A percentile compares a stretch with the other conserved stretches of the same genome.
Evolutionary conservation across 257 asterid genomes (phyloP).

Genomic region (Solanum sejunctum): DNA sequence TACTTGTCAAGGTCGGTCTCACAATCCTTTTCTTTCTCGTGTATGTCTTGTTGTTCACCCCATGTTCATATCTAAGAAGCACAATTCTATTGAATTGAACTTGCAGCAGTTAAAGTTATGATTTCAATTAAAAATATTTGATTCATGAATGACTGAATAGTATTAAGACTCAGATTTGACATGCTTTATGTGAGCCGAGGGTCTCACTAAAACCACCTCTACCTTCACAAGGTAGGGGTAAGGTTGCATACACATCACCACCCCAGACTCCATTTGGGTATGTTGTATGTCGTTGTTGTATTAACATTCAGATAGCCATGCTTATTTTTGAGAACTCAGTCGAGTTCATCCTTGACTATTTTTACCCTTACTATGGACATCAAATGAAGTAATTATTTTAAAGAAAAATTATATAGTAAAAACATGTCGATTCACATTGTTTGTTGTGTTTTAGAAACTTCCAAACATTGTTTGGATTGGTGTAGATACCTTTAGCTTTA

Average conservation of each 20-base stretch:
- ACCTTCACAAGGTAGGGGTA: not conserved
- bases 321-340: not conserved
- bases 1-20: conserved; percentile 68
- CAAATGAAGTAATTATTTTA: not conserved
- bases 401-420: not conserved
- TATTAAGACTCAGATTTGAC: not conserved
- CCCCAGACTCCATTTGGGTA: not conserved
- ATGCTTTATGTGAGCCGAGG: not conserved
- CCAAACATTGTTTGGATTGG: not conserved
- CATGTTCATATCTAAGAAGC: not conserved
- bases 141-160: not conserved
- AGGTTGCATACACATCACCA: not conserved
- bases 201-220: not conserved
- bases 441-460: not conserved
- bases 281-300: not conserved
- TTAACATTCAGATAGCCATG: not conserved
- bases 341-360: not conserved
- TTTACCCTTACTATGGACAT: not conserved
- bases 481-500: not conserved
- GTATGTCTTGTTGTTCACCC: not conserved
- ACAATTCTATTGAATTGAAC: not conserved
- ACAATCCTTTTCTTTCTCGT: not conserved
- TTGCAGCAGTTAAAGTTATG: not conserved
- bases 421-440: not conserved
- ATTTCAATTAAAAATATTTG: not conserved